Base-by-base conservation (phyloP, 1,284 basidiomycete genomes). In the Ceratobasidium sp. region DNA sequence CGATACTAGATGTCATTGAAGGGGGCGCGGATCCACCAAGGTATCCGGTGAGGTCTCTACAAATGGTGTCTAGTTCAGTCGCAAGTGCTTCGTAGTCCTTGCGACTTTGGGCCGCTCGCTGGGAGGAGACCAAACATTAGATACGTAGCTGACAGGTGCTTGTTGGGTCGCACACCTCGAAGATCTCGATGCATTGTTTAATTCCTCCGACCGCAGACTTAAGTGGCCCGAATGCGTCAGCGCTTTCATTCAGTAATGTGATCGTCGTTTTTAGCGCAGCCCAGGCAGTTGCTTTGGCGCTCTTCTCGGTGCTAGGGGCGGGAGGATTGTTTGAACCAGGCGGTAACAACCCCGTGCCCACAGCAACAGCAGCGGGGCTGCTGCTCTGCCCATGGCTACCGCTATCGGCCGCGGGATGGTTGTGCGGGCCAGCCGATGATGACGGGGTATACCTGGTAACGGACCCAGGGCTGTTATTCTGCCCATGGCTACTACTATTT, bases 141-240 rank as follows among this genome's bases (percentile, higher is more conserved):
- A 7, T 24, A 27, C 11, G 31, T 11, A 19, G 45, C 8, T 19
- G 14, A 14, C 9, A 66, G 15, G 9, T 7, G n/a, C 1, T 6
- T 64, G 3, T 22, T 1, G 6, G 7, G 24, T 9, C 2, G 11
- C 59, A 24, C 33, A 67, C 65, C 65, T 67, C 65, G 22, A 33
- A 41, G 6, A 67, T 56, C 14, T 56, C 51, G 17, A 54, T 50
- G 24, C 65, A 67, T n/a, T 22, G 1, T 8, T 14, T 41, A 7
- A 67, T 15, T 27, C 31, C 50, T 1, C 33, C 33, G 17, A 54
- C 5, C 1, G 50, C 48, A 6, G 31, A 2, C 33, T 56, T 67
- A 19, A 67, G 65, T 31, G 65, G 65, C 9, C 59, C 41, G n/a
- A 62, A 62, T n/a, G 22, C 27, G 31, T 57, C 56, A 8, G 56